phyloP scores from a whole-genome alignment of 2,329 filamentous ascomycete genomes.

The Hymenoscyphus fraxineus region DNA sequence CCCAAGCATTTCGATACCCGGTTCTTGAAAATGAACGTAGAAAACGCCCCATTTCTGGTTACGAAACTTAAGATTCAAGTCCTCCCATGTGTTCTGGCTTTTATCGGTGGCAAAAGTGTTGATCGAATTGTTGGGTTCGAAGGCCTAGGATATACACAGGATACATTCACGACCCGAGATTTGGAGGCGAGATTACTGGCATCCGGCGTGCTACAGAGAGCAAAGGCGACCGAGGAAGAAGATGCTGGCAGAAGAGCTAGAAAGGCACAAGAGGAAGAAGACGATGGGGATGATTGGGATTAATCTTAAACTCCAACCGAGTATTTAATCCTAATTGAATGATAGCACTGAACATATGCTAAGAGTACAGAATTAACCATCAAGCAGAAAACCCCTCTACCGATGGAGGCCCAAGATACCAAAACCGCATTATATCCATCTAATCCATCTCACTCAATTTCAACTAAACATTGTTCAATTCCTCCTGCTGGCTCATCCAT shows the following conservation, averaged over 20 bases:
- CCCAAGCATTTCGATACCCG: slow-evolving; percentile 56
- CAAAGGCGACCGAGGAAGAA: slow-evolving; percentile 47
- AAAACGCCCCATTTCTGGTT: slow-evolving; percentile 57
- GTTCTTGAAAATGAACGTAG: slow-evolving; percentile 55
- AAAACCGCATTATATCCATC: not conserved
- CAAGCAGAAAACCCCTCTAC: not conserved
- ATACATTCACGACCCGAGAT: slow-evolving; percentile 51
- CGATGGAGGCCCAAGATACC: not conserved
- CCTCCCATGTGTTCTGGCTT: slow-evolving; percentile 55
- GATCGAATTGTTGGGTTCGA: slow-evolving; percentile 58
- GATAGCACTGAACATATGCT: not conserved
- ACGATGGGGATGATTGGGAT: slow-evolving; percentile 50
- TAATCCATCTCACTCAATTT: not conserved
- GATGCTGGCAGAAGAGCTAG: slow-evolving; percentile 34
- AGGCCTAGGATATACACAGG: slow-evolving; percentile 48
- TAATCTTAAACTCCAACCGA: slow-evolving; percentile 10
- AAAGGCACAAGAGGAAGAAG: slow-evolving; percentile 41
- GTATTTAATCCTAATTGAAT: not conserved
- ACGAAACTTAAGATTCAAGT: slow-evolving; percentile 55
- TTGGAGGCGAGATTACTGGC: slow-evolving; percentile 49
- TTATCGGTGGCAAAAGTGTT: slow-evolving; percentile 50
- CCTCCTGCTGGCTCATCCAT: not conserved
- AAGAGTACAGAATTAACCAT: not conserved
- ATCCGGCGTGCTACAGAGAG: slow-evolving; percentile 48
- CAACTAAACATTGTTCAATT: not conserved